A percentile compares a stretch with the other conserved stretches of the same genome.
Evolutionary conservation across 2,329 filamentous ascomycete species (phyloP).

Genomic region (Ophiosphaerella herpotricha): DNA sequence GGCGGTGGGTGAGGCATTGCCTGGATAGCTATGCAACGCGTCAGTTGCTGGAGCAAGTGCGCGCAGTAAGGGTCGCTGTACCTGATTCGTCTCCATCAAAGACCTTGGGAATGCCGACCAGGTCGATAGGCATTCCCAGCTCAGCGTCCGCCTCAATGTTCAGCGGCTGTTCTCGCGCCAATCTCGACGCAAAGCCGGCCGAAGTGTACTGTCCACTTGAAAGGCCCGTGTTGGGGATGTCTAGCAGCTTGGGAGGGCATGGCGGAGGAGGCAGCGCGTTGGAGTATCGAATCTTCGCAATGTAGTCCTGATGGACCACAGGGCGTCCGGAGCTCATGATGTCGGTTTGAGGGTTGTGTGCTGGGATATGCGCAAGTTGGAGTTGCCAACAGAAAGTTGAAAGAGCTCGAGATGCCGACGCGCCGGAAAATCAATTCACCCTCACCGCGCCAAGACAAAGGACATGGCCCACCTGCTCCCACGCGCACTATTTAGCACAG

Average conservation of each 20-base stretch:
- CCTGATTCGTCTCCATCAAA: slow-evolving; percentile 95
- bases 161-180: slow-evolving; percentile 87
- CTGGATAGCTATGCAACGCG: slow-evolving; percentile 70
- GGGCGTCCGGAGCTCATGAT: slow-evolving; percentile 34
- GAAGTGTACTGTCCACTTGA: slow-evolving; percentile 86
- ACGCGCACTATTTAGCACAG: too few relatives aligned
- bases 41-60: slow-evolving; percentile 23
- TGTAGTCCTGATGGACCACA: slow-evolving; percentile 87
- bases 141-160: slow-evolving; percentile 98
- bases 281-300: slow-evolving; percentile 91
- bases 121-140: slow-evolving; percentile 93
- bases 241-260: slow-evolving; percentile 92
- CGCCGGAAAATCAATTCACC: slow-evolving; percentile 23
- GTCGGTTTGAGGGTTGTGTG: slow-evolving; percentile 4
- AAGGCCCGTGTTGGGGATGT: slow-evolving; percentile 92
- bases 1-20: slow-evolving; percentile 71
- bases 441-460: slow-evolving; percentile 25
- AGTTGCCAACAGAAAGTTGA: slow-evolving; percentile 34
- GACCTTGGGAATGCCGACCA: slow-evolving; percentile 91
- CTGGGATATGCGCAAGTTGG: slow-evolving; percentile 10
- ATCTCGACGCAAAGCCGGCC: slow-evolving; percentile 83
- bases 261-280: slow-evolving; percentile 95
- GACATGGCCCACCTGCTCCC: not conserved
- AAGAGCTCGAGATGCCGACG: slow-evolving; percentile 25
- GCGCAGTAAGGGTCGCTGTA: slow-evolving; percentile 50